phyloP scores from a whole-genome alignment of 768 basidiomycete species.

The Lyophyllum atratum region DNA sequence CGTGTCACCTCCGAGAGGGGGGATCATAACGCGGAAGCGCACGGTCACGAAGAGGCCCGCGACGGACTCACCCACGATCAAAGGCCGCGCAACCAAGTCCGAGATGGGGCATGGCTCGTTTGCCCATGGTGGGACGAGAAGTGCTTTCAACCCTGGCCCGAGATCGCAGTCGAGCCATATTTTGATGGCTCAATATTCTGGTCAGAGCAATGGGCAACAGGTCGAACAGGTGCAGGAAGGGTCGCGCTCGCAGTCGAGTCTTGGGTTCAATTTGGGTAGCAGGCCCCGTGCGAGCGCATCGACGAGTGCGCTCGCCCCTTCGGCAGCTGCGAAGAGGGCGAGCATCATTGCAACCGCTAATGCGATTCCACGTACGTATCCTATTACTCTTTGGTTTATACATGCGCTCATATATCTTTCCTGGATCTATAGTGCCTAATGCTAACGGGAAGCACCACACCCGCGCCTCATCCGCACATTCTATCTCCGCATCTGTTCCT shows the following conservation, averaged over 20 bases:
- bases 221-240: conserved; percentile 5
- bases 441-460: conserved; percentile 22
- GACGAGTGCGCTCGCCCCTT: conserved; percentile 57
- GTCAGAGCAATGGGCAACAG: neutral
- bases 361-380: conserved; percentile 33
- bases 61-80: conserved; percentile 6
- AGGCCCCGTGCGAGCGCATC: conserved; percentile 57
- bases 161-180: conserved; percentile 32
- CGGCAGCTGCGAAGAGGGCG: conserved; percentile 52
- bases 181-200: conserved; percentile 10
- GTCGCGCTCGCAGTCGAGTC: conserved; percentile 36
- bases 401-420: neutral
- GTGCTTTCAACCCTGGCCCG: conserved; percentile 17
- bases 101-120: conserved; percentile 41
- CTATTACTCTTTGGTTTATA: neutral
- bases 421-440: neutral
- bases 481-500: conserved; percentile 17
- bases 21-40: conserved; percentile 7
- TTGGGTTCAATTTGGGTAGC: conserved; percentile 29
- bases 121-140: conserved; percentile 6
- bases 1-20: conserved; percentile 15
- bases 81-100: conserved; percentile 34
- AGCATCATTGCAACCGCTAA: conserved; percentile 38
- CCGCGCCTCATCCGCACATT: conserved; percentile 27
- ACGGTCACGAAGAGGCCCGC: conserved; percentile 15